Evolutionary conservation across 441 rosid genomes (phyloP).

Genomic region (Gossypium schwendimanii): DNA sequence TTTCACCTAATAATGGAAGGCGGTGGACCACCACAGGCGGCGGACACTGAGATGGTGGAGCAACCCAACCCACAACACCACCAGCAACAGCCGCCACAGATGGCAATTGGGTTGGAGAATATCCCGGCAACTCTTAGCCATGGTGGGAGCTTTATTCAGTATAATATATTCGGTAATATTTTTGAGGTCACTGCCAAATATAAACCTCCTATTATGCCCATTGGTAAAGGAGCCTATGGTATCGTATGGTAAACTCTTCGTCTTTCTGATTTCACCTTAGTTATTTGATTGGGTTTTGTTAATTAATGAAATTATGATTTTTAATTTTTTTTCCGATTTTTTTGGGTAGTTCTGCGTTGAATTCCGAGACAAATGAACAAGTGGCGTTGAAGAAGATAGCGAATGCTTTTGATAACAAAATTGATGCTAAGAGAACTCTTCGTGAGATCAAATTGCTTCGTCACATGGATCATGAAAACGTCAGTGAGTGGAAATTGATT

Average conservation of each 20-base stretch:
- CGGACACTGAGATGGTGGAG: conserved; percentile 67
- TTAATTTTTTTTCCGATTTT: not conserved
- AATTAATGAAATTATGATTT: not conserved
- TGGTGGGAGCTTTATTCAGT: conserved; percentile 81
- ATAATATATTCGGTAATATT: conserved; percentile 83
- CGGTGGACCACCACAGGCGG: conserved; percentile 25
- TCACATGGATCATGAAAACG: conserved; percentile 89
- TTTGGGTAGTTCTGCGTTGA: conserved; percentile 43
- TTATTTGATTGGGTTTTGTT: conserved; percentile 5
- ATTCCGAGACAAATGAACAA: conserved; percentile 66
- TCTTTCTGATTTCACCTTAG: not conserved
- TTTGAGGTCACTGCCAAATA: conserved; percentile 94
- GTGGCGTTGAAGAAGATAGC: conserved; percentile 81
- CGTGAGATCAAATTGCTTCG: conserved; percentile 94
- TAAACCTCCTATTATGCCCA: conserved; percentile 84
- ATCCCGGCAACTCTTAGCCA: conserved; percentile 77
- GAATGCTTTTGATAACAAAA: conserved; percentile 60
- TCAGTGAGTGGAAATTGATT: conserved; percentile 43
- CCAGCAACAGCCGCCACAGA: conserved; percentile 26
- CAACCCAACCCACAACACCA: conserved; percentile 16
- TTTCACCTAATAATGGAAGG: conserved; percentile 36
- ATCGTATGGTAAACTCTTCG: conserved; percentile 59
- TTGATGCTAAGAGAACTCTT: conserved; percentile 82
- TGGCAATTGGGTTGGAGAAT: conserved; percentile 31
- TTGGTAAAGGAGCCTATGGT: conserved; percentile 91